Evolutionary conservation across 2,329 filamentous ascomycete genomes (phyloP), one percentile per base, ranked within the genome.

Genomic region (Graphilbum fragrans): DNA sequence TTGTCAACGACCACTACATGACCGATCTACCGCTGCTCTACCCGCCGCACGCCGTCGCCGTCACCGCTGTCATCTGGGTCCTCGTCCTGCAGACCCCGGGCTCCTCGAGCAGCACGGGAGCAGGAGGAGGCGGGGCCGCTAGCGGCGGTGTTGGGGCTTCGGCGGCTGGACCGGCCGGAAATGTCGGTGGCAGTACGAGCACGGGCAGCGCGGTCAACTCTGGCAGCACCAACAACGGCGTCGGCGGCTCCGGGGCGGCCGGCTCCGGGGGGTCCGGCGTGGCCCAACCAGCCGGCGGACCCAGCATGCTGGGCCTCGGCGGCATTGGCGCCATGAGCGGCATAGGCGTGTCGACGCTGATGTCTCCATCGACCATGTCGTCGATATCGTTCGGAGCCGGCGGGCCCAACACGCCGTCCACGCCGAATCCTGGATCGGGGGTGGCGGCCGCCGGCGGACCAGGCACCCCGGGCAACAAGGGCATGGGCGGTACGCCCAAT

Each of bases 1-100:
- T 94, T 46, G 80, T 94, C 56, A 95, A 94, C 61, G 88, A 95
- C 58, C 83, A 86, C 57, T 94, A 86, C 63, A 80, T 93, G 61
- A 94, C 88, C 8, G 88, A 95, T 56, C 68, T 94, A n/a, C 85
- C 86, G 2, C 68, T 95, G 14, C 70, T 93, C 0, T 82, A 87
- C 54, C 72, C 87, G 12, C 88, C 88, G n/a, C 86, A 94, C 53
- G 72, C 86, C 38, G 80, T 94, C 42, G 86, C 86, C n/a, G 74
- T 94, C 33, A 88, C 86, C 27, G 83, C 86, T 7, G 82, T 94
- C 45, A 75, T 94, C 43, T 69, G 94, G 7, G 80, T 86, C 2
- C 72, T 94, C n/a, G 82, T 92, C 5, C 73, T 94, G 31, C 77
- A 85, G 41, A 84, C 85, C 1, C 69, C 71, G 9, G 41, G 47